Percentiles rank a stretch among this genome's conserved stretches.
These are phyloP conservation scores for Daldinia caldariorum DNA, from an alignment of 495 filamentous ascomycete genomes.

Conservation along the genomic window DNA sequence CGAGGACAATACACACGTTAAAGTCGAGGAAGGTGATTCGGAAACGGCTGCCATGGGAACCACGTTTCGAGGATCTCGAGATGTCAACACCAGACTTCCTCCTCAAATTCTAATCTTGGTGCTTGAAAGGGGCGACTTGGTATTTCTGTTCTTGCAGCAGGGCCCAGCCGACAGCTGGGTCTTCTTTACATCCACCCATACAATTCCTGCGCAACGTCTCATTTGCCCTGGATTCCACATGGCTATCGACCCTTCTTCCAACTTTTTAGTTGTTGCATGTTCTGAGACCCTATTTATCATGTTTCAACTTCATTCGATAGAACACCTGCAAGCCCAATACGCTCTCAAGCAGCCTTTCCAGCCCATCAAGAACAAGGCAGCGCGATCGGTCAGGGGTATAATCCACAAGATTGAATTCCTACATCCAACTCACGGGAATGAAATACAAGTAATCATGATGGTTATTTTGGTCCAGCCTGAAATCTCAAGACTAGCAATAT, in stretches of 20 bases:
- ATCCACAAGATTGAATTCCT: conserved; percentile 92
- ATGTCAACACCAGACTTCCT: conserved; percentile 58
- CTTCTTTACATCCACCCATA: conserved; percentile 68
- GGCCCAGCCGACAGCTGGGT: conserved; percentile 55
- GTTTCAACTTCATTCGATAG: conserved; percentile 66
- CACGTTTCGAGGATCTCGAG: conserved; percentile 9
- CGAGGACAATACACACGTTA: conserved; percentile 48
- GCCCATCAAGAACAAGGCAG: conserved; percentile 61
- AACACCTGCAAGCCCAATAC: conserved; percentile 56
- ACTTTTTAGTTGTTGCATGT: conserved; percentile 59
- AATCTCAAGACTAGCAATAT: conserved; percentile 71
- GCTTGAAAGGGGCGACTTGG: conserved; percentile 71
- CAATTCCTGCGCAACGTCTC: conserved; percentile 63
- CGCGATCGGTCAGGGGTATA: conserved; percentile 71
- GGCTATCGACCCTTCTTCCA: conserved; percentile 78
- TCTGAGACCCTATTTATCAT: conserved; percentile 61
- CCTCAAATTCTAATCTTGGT: conserved; percentile 81
- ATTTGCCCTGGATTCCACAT: conserved; percentile 74
- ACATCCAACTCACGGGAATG: conserved; percentile 70
- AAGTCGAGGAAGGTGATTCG: conserved; percentile 37
- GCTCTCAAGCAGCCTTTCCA: conserved; percentile 46
- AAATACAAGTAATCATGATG: conserved; percentile 77
- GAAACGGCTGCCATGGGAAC: conserved; percentile 20
- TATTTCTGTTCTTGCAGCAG: conserved; percentile 73
- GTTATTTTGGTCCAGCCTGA: conserved; percentile 71